Evolutionary conservation across 257 asterid species (phyloP), one percentile per base, ranked within the genome.

Genomic region (Gentiana straminea): DNA sequence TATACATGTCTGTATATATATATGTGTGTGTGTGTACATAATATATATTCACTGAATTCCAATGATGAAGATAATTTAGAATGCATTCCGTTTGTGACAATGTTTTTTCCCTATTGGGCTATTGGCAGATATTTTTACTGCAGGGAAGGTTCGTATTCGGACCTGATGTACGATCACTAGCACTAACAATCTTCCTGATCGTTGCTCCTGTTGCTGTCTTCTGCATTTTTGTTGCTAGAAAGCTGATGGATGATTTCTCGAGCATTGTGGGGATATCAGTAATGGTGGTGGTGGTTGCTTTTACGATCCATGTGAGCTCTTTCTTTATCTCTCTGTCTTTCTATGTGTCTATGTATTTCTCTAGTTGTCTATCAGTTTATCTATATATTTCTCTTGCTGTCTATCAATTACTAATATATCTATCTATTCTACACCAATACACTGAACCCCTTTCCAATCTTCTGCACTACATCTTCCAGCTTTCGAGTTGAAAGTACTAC

Each of bases 121-220:
- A 51, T 58, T 55, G 70, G 78, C 96, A 90, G 96, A 86, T 72
- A 69, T 90, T 84, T 72, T 76, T 79, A 54, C 88, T 86, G 60
- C 86, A 75, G 64, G 96, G 96, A 69, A 86, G 98, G 72, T 84
- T 90, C 75, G 64, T 90, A 54, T 90, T 90, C 71, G 98, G 98
- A 59, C 96, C 96, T 12, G 98, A 90, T 64, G 96, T 81, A 57
- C 82, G 96, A 75, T 86, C 98, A 10, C 68, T 86, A 73, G 89
- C 79, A 9, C 82, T 90, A 65, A 86, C 96, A 50, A 73, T 86
- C 69, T 74, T 86, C 66, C 86, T 90, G 63, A 86, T 90, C 51
- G 92, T 84, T 48, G 98, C 91, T 55, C 98, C 98, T 3, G 75
- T 86, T 9, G 61, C 87, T 44, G 72, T 78, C 53, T 86, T 90